Percentiles rank a stretch among this genome's conserved stretches.
Conservation (phyloP, 805 yeast species). For the Soucietia sequanensis region DNA sequence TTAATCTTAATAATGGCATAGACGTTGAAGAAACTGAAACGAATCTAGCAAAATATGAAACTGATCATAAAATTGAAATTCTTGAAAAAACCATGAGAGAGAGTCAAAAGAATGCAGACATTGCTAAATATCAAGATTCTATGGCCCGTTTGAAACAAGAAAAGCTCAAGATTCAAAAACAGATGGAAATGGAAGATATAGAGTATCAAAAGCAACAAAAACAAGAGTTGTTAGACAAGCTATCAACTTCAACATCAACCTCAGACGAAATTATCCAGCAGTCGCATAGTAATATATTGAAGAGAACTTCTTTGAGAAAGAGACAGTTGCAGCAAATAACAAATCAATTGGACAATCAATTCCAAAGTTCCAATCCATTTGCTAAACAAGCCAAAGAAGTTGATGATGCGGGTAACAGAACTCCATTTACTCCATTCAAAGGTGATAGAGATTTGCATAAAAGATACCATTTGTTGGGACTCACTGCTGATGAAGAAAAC, state of each 20-base stretch:
- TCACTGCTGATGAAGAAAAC: slow-evolving; percentile 23
- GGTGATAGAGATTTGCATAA: slow-evolving; percentile 72
- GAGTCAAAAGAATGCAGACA: slow-evolving; percentile 59
- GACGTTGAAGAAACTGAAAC: slow-evolving; percentile 70
- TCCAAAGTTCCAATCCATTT: slow-evolving; percentile 28
- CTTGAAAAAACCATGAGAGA: slow-evolving; percentile 71
- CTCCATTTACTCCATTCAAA: slow-evolving; percentile 91
- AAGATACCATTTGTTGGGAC: slow-evolving; percentile 46
- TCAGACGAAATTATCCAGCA: slow-evolving; percentile 43
- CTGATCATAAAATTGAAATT: slow-evolving; percentile 71
- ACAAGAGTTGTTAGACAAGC: slow-evolving; percentile 39
- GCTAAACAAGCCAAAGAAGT: slow-evolving; percentile 22
- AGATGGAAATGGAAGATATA: slow-evolving; percentile 46
- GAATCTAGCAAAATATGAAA: slow-evolving; percentile 65
- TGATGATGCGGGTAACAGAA: slow-evolving; percentile 16
- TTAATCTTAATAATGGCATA: slow-evolving; percentile 67
- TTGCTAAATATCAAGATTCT: slow-evolving; percentile 62
- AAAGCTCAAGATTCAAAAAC: slow-evolving; percentile 66
- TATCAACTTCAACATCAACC: slow-evolving; percentile 29
- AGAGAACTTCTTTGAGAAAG: slow-evolving; percentile 64
- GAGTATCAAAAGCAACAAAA: slow-evolving; percentile 41
- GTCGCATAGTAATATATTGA: slow-evolving; percentile 41
- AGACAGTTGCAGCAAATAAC: slow-evolving; percentile 59
- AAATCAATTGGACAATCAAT: slow-evolving; percentile 49
- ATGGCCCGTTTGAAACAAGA: slow-evolving; percentile 55